These are phyloP conservation scores for Mycena capillaripes DNA, from an alignment of 768 basidiomycete species.

Conservation along the genomic window DNA sequence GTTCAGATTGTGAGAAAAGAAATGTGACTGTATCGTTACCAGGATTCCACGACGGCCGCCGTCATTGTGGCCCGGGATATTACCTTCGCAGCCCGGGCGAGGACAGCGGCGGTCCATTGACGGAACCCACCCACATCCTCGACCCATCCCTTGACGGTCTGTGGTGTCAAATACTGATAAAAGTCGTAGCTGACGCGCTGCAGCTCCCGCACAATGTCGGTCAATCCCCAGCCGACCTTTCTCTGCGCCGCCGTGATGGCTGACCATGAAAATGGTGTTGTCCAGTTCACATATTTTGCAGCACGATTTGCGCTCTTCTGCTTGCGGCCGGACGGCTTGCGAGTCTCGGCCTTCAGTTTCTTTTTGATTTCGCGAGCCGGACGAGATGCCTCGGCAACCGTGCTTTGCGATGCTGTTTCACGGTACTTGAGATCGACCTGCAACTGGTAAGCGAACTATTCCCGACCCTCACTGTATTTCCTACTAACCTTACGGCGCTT, in stretches of 20 bases:
- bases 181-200: no score
- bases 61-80: neutral
- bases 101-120: no score
- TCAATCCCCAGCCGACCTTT: constrained; percentile 12
- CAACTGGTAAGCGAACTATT: neutral
- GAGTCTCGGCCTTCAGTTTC: constrained; percentile 8
- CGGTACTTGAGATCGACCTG: constrained; percentile 23
- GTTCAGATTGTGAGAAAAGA: no score
- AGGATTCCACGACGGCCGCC: no score
- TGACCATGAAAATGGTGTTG: constrained; percentile 21
- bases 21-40: no score
- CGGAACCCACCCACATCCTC: no score
- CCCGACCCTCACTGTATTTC: neutral
- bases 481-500: constrained; percentile 21
- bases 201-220: constrained; percentile 19
- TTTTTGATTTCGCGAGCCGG: constrained; percentile 12
- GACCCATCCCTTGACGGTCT: no score
- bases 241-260: constrained; percentile 8
- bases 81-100: no score
- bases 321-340: constrained; percentile 20
- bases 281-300: constrained; percentile 28
- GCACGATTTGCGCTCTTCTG: neutral
- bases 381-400: constrained; percentile 23
- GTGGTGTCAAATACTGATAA: no score
- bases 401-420: neutral